Evolutionary conservation across 2,329 filamentous ascomycete genomes (phyloP).

Genomic region (Fusarium sp.): DNA sequence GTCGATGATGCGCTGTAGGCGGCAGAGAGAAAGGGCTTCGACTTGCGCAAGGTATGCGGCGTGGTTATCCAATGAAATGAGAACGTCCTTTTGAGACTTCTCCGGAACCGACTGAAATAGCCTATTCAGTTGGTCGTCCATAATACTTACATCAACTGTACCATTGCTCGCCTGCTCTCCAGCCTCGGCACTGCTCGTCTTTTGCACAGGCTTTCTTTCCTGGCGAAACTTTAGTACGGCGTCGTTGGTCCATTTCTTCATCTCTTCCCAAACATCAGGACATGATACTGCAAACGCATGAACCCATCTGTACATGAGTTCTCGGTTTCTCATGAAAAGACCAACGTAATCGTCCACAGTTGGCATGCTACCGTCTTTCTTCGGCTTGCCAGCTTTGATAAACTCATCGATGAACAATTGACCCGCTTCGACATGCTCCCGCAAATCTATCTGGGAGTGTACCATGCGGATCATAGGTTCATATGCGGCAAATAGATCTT

Average conservation of each 20-base stretch:
- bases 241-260: slow-evolving; percentile 68
- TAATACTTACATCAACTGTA: slow-evolving; percentile 42
- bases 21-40: slow-evolving; percentile 60
- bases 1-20: slow-evolving; percentile 67
- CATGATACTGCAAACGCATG: slow-evolving; percentile 75
- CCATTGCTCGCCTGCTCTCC: slow-evolving; percentile 6
- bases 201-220: slow-evolving; percentile 7
- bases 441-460: slow-evolving; percentile 76
- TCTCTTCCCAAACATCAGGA: slow-evolving; percentile 69
- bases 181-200: background rate
- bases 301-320: slow-evolving; percentile 73
- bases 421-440: slow-evolving; percentile 71
- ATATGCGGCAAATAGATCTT: slow-evolving; percentile 72
- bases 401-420: slow-evolving; percentile 77
- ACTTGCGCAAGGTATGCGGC: slow-evolving; percentile 67
- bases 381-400: slow-evolving; percentile 66
- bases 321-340: slow-evolving; percentile 71
- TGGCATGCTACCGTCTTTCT: slow-evolving; percentile 53
- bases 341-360: slow-evolving; percentile 77
- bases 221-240: slow-evolving; percentile 65
- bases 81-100: slow-evolving; percentile 56
- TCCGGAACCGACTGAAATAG: slow-evolving; percentile 58
- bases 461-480: slow-evolving; percentile 78
- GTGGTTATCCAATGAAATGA: slow-evolving; percentile 66
- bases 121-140: slow-evolving; percentile 52